These are phyloP conservation scores for Starmerella bombicola DNA, from an alignment of 805 yeast genomes.

Conservation along the genomic window DNA sequence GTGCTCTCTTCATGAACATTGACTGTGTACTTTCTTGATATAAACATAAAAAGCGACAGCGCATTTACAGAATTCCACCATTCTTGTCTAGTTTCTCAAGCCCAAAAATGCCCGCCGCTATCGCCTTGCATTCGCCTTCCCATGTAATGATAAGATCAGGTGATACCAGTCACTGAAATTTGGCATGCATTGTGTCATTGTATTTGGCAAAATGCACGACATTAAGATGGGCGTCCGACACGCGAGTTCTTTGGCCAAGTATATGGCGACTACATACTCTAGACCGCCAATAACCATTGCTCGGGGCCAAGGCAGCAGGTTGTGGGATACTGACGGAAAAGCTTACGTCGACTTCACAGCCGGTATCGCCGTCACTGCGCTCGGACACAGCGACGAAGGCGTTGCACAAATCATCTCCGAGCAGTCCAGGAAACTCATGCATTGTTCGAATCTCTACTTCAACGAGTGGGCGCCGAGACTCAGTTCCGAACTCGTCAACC, in stretches of 20 bases:
- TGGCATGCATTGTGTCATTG: too few relatives aligned
- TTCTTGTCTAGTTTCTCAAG: too few relatives aligned
- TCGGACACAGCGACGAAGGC: constrained; percentile 76
- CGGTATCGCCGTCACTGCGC: constrained; percentile 92
- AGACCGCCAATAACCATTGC: constrained; percentile 50
- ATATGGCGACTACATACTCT: constrained; percentile 30
- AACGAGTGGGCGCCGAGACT: constrained; percentile 76
- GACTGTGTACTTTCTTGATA: too few relatives aligned
- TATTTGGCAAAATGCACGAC: neutral
- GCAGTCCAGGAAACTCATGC: constrained; percentile 64
- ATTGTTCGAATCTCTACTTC: constrained; percentile 74
- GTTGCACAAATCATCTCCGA: constrained; percentile 57
- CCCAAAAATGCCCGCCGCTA: too few relatives aligned
- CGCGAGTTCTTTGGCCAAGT: constrained; percentile 1
- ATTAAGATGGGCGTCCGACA: neutral
- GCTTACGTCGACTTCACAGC: constrained; percentile 84
- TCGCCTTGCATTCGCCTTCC: too few relatives aligned
- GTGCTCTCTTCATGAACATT: too few relatives aligned
- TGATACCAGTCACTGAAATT: too few relatives aligned
- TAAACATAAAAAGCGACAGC: too few relatives aligned
- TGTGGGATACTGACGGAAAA: constrained; percentile 66
- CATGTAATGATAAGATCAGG: too few relatives aligned
- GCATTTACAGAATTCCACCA: too few relatives aligned
- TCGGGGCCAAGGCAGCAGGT: constrained; percentile 66
- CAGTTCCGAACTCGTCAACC: constrained; percentile 54